These are phyloP conservation scores for Ophiostoma angusticollis DNA, from an alignment of 2,329 filamentous ascomycete genomes.

Conservation along the genomic window DNA sequence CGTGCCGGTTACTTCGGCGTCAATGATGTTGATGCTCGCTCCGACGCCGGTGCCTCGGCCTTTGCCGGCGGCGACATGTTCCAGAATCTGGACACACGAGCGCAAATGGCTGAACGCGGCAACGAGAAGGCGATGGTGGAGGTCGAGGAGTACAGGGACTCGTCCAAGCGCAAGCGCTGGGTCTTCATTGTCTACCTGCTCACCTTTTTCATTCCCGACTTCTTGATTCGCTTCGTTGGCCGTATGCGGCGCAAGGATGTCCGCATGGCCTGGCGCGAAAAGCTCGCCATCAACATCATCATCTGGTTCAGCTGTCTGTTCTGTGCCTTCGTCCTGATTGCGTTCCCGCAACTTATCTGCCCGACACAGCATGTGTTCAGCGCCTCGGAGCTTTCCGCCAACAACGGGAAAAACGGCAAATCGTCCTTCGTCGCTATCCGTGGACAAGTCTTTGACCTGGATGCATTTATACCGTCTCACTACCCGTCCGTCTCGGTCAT, in stretches of 20 bases:
- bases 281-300: slow-evolving; percentile 92
- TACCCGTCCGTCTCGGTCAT: slow-evolving; percentile 59
- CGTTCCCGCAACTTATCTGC: slow-evolving; percentile 79
- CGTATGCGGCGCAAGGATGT: slow-evolving; percentile 88
- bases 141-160: slow-evolving; percentile 72
- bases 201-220: slow-evolving; percentile 81
- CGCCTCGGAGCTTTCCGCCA: slow-evolving; percentile 56
- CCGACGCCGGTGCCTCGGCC: slow-evolving; percentile 83
- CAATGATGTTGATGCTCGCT: slow-evolving; percentile 70
- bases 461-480: slow-evolving; percentile 58
- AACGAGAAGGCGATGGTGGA: slow-evolving; percentile 84
- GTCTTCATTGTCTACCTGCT: slow-evolving; percentile 69
- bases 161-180: slow-evolving; percentile 79
- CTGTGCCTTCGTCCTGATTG: slow-evolving; percentile 78
- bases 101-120: slow-evolving; percentile 89
- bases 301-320: slow-evolving; percentile 79
- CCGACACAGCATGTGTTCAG: slow-evolving; percentile 85
- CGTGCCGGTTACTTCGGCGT: slow-evolving; percentile 68
- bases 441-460: slow-evolving; percentile 78
- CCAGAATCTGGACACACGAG: slow-evolving; percentile 83
- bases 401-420: slow-evolving; percentile 56
- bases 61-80: slow-evolving; percentile 95
- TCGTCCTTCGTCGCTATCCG: slow-evolving; percentile 68
- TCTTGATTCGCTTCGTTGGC: slow-evolving; percentile 62
- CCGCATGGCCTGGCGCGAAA: slow-evolving; percentile 88